A percentile compares a stretch with the other conserved stretches of the same genome.
phyloP scores from a whole-genome alignment of 768 basidiomycete genomes.

The Xerocomellus dryophilus region DNA sequence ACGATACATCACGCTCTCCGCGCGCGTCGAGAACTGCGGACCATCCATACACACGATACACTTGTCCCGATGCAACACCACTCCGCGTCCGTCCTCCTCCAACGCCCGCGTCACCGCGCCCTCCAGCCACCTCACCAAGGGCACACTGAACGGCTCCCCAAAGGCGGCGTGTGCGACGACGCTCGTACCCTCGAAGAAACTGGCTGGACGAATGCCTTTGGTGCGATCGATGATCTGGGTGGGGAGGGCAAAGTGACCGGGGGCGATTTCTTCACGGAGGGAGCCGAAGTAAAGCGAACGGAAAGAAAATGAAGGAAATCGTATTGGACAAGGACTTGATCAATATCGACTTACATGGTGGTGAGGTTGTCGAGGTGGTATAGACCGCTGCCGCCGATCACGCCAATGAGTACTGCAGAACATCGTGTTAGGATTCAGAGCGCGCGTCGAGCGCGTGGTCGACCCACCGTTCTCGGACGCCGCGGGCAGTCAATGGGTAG shows the following conservation, averaged over 20 bases:
- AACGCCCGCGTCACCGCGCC: constrained; percentile 61
- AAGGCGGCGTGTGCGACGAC: constrained; percentile 79
- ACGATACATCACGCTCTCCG: constrained; percentile 93
- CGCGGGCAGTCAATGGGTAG: constrained; percentile 2
- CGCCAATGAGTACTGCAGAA: constrained; percentile 69
- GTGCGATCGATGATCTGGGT: constrained; percentile 95
- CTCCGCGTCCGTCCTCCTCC: constrained; percentile 52
- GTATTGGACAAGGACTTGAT: neutral
- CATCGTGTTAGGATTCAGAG: neutral
- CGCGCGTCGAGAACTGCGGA: constrained; percentile 96
- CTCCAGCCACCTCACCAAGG: constrained; percentile 65
- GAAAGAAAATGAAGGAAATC: neutral
- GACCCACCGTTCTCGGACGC: constrained; percentile 18
- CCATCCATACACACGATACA: constrained; percentile 95
- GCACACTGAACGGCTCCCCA: constrained; percentile 82
- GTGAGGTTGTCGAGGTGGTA: constrained; percentile 93
- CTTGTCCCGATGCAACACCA: constrained; percentile 70
- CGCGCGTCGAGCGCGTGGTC: neutral
- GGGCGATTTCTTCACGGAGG: constrained; percentile 87
- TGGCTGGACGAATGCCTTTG: constrained; percentile 85
- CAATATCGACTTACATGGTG: constrained; percentile 60
- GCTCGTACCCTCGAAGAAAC: constrained; percentile 79
- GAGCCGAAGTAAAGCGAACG: constrained; percentile 52
- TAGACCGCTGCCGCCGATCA: constrained; percentile 89
- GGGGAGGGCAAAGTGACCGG: constrained; percentile 86